These are phyloP conservation scores for Botryotinia calthae DNA, from an alignment of 2,329 filamentous ascomycete genomes.

Conservation along the genomic window DNA sequence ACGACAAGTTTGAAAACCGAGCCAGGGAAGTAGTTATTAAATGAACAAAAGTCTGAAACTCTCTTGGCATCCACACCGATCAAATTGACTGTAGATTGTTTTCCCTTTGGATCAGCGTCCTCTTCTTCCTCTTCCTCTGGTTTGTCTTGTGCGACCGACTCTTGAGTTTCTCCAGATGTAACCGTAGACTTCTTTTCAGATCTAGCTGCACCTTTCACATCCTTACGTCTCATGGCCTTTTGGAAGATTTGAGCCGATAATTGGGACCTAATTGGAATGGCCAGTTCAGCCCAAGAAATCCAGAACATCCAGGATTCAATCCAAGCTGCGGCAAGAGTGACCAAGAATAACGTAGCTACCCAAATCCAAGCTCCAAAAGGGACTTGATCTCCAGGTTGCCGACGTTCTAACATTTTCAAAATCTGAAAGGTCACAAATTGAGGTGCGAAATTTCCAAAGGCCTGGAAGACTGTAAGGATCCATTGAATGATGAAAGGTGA, in stretches of 20 bases:
- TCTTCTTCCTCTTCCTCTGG: conserved; percentile 41
- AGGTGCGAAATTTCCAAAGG: conserved; percentile 57
- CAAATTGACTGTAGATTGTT: conserved; percentile 73
- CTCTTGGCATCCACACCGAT: conserved; percentile 73
- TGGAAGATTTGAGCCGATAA: conserved; percentile 71
- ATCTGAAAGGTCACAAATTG: conserved; percentile 68
- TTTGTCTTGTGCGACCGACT: conserved; percentile 32
- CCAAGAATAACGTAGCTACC: conserved; percentile 61
- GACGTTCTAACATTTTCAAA: conserved; percentile 60
- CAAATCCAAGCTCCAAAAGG: conserved; percentile 62
- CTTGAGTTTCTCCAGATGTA: conserved; percentile 28
- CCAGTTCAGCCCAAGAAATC: conserved; percentile 61
- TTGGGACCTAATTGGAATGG: conserved; percentile 66
- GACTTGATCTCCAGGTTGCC: conserved; percentile 46
- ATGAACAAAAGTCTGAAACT: conserved; percentile 65
- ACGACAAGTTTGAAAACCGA: conserved; percentile 62
- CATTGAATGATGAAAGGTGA: conserved; percentile 57
- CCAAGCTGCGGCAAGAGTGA: conserved; percentile 53
- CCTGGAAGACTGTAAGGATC: conserved; percentile 45
- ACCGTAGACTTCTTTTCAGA: conserved; percentile 42
- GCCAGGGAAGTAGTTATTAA: conserved; percentile 62
- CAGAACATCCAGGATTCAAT: conserved; percentile 66
- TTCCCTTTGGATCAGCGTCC: conserved; percentile 54
- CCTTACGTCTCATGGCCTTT: conserved; percentile 74
- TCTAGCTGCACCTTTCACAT: conserved; percentile 62